Conservation (phyloP, 2,329 filamentous ascomycete species). For the Pseudogymnoascus sp. region DNA sequence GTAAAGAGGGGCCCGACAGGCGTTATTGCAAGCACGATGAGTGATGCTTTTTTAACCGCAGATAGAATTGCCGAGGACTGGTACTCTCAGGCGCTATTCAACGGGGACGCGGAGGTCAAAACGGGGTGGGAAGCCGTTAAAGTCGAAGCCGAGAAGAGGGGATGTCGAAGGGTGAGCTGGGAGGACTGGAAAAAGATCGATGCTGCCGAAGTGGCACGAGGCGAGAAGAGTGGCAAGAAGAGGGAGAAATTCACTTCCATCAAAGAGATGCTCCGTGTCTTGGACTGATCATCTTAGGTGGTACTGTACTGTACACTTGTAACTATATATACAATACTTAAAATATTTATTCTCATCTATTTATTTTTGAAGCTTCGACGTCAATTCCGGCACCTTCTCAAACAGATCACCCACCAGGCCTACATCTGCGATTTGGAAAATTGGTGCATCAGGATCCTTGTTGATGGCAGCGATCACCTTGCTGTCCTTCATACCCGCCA, state of each 20-base stretch:
- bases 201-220: conserved; percentile 61
- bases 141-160: conserved; percentile 46
- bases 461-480: conserved; percentile 99
- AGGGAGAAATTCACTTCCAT: conserved; percentile 62
- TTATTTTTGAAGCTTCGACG: conserved; percentile 71
- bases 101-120: conserved; percentile 34
- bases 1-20: conserved; percentile 91
- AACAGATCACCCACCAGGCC: conserved; percentile 93
- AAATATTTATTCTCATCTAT: conserved; percentile 13
- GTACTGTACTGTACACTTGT: neutral
- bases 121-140: conserved; percentile 73
- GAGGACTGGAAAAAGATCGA: conserved; percentile 82
- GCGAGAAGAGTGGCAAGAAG: conserved; percentile 61
- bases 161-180: conserved; percentile 66
- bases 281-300: conserved; percentile 30
- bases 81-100: conserved; percentile 40
- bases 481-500: conserved; percentile 99
- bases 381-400: conserved; percentile 90
- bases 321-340: conserved; percentile 2
- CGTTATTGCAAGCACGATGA: conserved; percentile 93
- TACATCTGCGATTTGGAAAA: conserved; percentile 96
- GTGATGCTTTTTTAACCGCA: conserved; percentile 83
- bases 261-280: conserved; percentile 49
- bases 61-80: conserved; percentile 80
- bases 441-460: conserved; percentile 93